phyloP scores from a whole-genome alignment of 2,329 filamentous ascomycete species.

The Aspergillus chevalieri region DNA sequence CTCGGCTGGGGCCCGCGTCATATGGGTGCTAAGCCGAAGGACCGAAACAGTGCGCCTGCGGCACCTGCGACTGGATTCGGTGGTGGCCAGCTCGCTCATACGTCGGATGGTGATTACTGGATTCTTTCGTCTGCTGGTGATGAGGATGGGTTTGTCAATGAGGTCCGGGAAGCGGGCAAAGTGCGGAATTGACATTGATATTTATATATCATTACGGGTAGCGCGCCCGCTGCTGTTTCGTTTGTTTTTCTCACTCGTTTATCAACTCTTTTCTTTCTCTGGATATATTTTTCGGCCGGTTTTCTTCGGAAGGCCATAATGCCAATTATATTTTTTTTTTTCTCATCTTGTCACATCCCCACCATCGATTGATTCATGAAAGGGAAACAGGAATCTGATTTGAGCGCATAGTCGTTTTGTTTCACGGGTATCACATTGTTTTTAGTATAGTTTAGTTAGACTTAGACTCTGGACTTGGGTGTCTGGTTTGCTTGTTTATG shows the following conservation, averaged over 20 bases:
- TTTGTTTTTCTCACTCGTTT: neutral
- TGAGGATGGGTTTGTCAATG: slow-evolving; percentile 38
- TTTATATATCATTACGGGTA: neutral
- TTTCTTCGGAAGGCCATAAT: neutral
- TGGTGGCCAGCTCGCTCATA: slow-evolving; percentile 29
- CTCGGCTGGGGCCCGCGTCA: slow-evolving; percentile 34
- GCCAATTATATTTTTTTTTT: no score
- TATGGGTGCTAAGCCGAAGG: slow-evolving; percentile 25
- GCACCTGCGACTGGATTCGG: slow-evolving; percentile 24
- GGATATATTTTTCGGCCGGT: slow-evolving; percentile 1
- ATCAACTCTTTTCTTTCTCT: slow-evolving; percentile 1
- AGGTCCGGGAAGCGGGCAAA: slow-evolving; percentile 39
- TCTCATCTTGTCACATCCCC: no score
- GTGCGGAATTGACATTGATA: slow-evolving; percentile 20
- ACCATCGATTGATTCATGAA: no score
- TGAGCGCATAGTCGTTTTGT: no score
- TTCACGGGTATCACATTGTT: no score
- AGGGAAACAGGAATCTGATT: no score
- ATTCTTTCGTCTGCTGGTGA: slow-evolving; percentile 31
- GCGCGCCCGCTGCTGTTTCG: neutral
- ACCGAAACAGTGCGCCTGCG: slow-evolving; percentile 31
- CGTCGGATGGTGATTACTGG: slow-evolving; percentile 37
- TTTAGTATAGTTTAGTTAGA: no score
- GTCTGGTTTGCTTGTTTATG: no score
- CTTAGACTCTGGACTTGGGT: no score